Percentiles rank a stretch among this genome's conserved stretches.
Conservation (phyloP, 2,329 filamentous ascomycete species). For the Xenosphaeropsis pyriputrescens region DNA sequence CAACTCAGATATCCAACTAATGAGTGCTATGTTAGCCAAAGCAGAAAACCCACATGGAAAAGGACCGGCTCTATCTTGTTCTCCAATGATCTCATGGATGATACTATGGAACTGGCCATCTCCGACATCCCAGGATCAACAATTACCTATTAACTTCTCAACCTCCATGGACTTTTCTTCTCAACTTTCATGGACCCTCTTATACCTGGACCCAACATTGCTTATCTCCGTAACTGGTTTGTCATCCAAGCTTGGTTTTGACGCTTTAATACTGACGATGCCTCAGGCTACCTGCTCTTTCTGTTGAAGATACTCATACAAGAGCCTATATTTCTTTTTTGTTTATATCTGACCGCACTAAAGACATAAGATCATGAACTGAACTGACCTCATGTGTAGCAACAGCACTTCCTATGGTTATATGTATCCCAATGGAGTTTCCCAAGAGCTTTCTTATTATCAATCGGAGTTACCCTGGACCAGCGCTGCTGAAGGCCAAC, state of each 20-base stretch:
- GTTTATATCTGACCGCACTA: slow-evolving; percentile 5
- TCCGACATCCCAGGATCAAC: too few species aligned
- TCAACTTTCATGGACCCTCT: too few species aligned
- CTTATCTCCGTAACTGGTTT: slow-evolving; percentile 3
- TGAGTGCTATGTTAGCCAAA: too few species aligned
- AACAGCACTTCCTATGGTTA: slow-evolving; percentile 9
- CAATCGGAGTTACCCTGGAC: slow-evolving; percentile 19
- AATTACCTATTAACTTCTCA: too few species aligned
- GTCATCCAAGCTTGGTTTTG: not conserved
- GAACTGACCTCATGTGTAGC: slow-evolving; percentile 19
- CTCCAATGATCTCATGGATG: too few species aligned
- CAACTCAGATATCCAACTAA: too few species aligned
- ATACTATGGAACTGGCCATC: too few species aligned
- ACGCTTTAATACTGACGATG: not conserved
- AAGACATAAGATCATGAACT: slow-evolving; percentile 14
- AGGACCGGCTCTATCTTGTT: too few species aligned
- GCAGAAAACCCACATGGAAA: too few species aligned
- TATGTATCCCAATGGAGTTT: slow-evolving; percentile 10
- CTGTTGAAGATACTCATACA: slow-evolving; percentile 3
- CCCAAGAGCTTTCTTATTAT: slow-evolving; percentile 15
- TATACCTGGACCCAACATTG: not conserved
- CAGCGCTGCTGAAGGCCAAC: slow-evolving; percentile 15
- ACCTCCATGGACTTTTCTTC: too few species aligned
- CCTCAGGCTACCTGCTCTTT: slow-evolving; percentile 8
- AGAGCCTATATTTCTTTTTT: slow-evolving; percentile 3